Evolutionary conservation across 73 alveolate species (phyloP), one percentile per base, ranked within the genome.

Genomic region (Blepharisma japonicum): DNA sequence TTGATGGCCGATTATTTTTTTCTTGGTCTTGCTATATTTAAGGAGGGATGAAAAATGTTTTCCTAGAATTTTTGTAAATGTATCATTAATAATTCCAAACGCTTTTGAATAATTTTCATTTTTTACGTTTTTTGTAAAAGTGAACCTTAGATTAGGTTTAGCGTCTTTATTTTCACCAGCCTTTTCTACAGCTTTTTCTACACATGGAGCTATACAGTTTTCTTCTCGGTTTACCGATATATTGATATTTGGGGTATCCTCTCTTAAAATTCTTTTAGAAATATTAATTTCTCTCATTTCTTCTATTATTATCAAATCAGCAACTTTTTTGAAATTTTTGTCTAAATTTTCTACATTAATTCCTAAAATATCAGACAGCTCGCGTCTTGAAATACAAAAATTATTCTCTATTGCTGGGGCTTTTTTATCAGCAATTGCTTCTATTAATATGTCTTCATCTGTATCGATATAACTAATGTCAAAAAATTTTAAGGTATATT

Each of bases 171-270:
- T 32, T 32, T 32, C 42, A 32, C 3, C 42, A 32, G 42, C 42
- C 42, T 32, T 32, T 1, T 32, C 42, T 32, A 32, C 42, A 32
- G 42, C 3, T 32, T 32, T 32, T 32, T 32, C 42, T 1, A 32
- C 42, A 32, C 42, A 32, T 32, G 42, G 42, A 0, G 42, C 3
- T 32, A 32, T 3, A 32, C 42, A 32, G 0, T 32, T 32, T 32
- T 32, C 42, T 32, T 32, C 42, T 32, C 3, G 42, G 42, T 32
- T 32, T 32, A 32, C 42, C 42, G 18, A 61, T 18, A 61, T 61
- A 25, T 61, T 61, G 39, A 61, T 61, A 14, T 14, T 20, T 25
- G 74, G 74, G 47, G 18, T 61, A 8, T 61, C 74, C 14, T 14
- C 49, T 2, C 47, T 18, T 2, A 61, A 9, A 2, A n/a, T 61